phyloP scores from a whole-genome alignment of 352 stramenopile genomes.

The Blastocystis hominis region DNA sequence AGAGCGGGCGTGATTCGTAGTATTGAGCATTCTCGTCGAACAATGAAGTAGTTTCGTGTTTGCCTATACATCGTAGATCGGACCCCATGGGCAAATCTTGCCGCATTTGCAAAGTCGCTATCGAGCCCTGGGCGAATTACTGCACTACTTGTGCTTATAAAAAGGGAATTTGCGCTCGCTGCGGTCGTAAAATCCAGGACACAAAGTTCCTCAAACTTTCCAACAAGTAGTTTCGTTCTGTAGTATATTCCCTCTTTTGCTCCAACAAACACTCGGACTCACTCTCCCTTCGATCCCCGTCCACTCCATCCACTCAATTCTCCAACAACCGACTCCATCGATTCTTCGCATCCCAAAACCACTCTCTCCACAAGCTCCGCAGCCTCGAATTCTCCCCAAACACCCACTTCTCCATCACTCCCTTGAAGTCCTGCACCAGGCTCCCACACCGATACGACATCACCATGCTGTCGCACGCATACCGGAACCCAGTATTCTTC shows the following conservation, averaged over 20 bases:
- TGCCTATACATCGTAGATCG: background rate
- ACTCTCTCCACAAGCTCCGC: background rate
- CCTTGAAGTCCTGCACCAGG: background rate
- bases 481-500: background rate
- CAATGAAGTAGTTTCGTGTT: background rate
- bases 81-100: slow-evolving; percentile 35
- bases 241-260: background rate
- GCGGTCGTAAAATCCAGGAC: slow-evolving; percentile 44
- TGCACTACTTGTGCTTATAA: slow-evolving; percentile 47
- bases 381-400: background rate
- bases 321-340: background rate
- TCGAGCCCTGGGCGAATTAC: slow-evolving; percentile 48
- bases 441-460: background rate
- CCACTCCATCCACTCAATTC: too few species aligned
- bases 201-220: slow-evolving; percentile 23
- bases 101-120: slow-evolving; percentile 15
- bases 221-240: slow-evolving; percentile 25
- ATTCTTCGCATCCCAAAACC: background rate
- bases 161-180: slow-evolving; percentile 56
- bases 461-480: background rate
- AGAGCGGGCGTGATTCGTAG: background rate
- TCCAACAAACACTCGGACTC: background rate
- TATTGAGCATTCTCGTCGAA: slow-evolving; percentile 32
- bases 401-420: background rate
- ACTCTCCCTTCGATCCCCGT: too few species aligned